Conservation (phyloP, 352 stramenopile species). For the Phytophthora pluvialis region DNA sequence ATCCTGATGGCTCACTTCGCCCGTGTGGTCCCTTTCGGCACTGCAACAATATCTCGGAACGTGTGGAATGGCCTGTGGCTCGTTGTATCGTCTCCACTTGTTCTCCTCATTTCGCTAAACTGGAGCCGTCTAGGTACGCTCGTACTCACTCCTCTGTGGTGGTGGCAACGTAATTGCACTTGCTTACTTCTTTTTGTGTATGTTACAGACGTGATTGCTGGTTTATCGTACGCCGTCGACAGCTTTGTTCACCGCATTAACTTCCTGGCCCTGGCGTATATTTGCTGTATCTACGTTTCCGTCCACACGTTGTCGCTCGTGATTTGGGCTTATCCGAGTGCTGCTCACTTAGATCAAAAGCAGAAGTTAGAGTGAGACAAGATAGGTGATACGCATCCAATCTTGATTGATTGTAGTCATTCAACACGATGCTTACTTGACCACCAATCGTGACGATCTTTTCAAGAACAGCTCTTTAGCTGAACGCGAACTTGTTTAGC, state of each 20-base stretch:
- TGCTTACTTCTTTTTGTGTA: conserved; percentile 10
- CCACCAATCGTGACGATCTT: background rate
- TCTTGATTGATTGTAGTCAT: conserved; percentile 5
- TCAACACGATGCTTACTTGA: background rate
- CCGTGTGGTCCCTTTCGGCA: conserved; percentile 48
- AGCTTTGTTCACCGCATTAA: conserved; percentile 63
- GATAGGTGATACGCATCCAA: background rate
- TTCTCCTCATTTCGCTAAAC: conserved; percentile 38
- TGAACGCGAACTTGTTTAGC: conserved; percentile 52
- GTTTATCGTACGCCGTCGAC: conserved; percentile 45
- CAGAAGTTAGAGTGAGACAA: conserved; percentile 38
- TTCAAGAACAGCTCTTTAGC: conserved; percentile 16
- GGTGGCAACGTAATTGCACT: background rate
- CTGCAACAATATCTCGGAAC: conserved; percentile 32
- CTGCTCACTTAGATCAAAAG: conserved; percentile 14
- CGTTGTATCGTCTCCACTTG: conserved; percentile 58
- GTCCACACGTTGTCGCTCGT: conserved; percentile 70
- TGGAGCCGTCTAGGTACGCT: conserved; percentile 33
- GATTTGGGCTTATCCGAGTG: conserved; percentile 45
- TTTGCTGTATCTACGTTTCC: conserved; percentile 72
- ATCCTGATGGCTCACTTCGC: conserved; percentile 69
- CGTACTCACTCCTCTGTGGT: background rate
- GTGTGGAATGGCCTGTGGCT: conserved; percentile 52
- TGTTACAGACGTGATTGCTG: conserved; percentile 30
- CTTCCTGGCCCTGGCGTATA: conserved; percentile 67